Base-by-base conservation (phyloP, 2,329 filamentous ascomycete species). In the Cytospora paraplurivora region DNA sequence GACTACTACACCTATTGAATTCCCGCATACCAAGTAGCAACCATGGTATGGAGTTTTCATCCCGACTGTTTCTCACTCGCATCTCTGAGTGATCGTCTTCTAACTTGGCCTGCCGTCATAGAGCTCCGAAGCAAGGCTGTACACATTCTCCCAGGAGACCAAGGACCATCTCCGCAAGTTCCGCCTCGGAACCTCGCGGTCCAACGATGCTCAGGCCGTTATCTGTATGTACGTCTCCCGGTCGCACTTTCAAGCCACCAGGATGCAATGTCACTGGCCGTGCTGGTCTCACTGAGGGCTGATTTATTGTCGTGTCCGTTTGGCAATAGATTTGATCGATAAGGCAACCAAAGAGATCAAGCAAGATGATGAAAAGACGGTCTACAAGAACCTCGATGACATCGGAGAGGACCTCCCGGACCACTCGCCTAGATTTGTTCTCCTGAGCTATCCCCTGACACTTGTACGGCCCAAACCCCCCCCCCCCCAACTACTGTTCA, bases 141-240 rank as follows among this genome's bases (percentile, higher is more conserved):
- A 97, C 80, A 92, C 91, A 65, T 96, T 98, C 85, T 96, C 93
- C 37, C 85, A 88, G 68, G 92, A 95, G 78, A 97, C 92, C 53
- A 95, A 90, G 78, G 88, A 93, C 69, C 89, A 93, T 73, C 86
- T 99, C 69, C 90, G 92, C 76, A 98, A 97, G 78, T 99, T 99
- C 80, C 91, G 95, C 57, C 84, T 99, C 34, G 87, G 89, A 33
- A 98, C 95, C 2, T 97, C 93, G 38, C 84, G 95, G 68, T 88
- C 92, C 59, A 94, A 89, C 74, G 88, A 89, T 54, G 90, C 93
- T 0, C 92, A 97, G 80, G 95, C 93, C 66, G 88, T 96, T 67
- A 96, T 99, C 70, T 98, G 95, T 98, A 90, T 78, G 88, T 83
- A 75, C 71, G 75, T 79, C 72, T 74, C 67, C 58, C 49, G 17